These are phyloP conservation scores for Fusarium irregulare DNA, from an alignment of 2,329 filamentous ascomycete genomes.

Conservation along the genomic window DNA sequence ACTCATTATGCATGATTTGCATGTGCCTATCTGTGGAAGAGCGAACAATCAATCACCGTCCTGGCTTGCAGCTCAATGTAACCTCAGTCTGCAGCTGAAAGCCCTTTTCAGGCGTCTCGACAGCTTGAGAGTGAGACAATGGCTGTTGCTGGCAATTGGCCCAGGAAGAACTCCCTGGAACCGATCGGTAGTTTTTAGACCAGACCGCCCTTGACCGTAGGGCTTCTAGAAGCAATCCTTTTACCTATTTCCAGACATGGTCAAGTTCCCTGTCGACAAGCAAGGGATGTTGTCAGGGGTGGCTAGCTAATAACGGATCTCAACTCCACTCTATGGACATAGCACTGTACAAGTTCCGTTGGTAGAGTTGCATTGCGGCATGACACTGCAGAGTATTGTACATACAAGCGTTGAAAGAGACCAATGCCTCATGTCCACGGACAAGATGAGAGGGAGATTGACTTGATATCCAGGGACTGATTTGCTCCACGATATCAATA, in stretches of 20 bases:
- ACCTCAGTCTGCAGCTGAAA: conserved; percentile 9
- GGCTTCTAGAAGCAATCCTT: conserved; percentile 26
- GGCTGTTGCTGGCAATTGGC: conserved; percentile 9
- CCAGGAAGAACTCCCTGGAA: neutral
- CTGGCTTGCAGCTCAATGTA: conserved; percentile 18
- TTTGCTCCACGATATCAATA: neutral
- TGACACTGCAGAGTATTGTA: conserved; percentile 1
- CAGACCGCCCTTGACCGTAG: neutral
- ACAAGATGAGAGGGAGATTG: neutral
- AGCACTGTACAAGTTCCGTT: neutral
- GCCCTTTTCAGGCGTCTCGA: conserved; percentile 5
- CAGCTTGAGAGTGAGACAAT: conserved; percentile 1
- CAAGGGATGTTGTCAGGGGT: neutral
- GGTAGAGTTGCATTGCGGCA: conserved; percentile 3
- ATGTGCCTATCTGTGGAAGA: conserved; percentile 9
- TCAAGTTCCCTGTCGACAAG: neutral
- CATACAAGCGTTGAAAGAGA: neutral
- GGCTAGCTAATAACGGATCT: neutral
- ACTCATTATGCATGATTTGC: conserved; percentile 13
- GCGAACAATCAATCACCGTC: neutral
- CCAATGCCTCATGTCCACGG: neutral
- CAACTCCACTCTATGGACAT: neutral
- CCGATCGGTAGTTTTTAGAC: conserved; percentile 8
- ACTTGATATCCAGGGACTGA: neutral
- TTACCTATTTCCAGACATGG: conserved; percentile 5